Percentiles rank a stretch among this genome's conserved stretches.
These are phyloP conservation scores for Raphanus raphanistrum DNA, from an alignment of 345 rosid genomes.

Conservation along the genomic window DNA sequence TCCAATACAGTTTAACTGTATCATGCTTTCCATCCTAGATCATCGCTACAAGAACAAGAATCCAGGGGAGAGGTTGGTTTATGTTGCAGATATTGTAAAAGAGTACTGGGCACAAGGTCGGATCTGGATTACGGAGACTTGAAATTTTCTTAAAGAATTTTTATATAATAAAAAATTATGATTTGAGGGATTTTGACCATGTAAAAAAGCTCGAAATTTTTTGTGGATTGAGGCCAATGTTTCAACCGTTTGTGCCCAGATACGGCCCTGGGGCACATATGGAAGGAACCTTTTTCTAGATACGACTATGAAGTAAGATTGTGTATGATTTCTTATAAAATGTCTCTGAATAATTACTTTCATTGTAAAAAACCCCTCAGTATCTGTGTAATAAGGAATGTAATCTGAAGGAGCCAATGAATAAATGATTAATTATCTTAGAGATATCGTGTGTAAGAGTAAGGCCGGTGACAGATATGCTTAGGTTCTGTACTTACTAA, in stretches of 20 bases:
- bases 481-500: slow-evolving; percentile 34
- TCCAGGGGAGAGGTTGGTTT: slow-evolving; percentile 73
- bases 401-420: slow-evolving; percentile 88
- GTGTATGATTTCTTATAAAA: slow-evolving; percentile 4
- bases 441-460: slow-evolving; percentile 69
- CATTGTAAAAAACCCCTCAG: not conserved
- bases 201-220: too few species aligned
- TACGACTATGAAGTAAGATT: slow-evolving; percentile 86
- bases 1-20: too few species aligned
- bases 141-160: too few species aligned
- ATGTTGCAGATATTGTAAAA: slow-evolving; percentile 80
- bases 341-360: not conserved
- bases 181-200: too few species aligned
- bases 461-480: slow-evolving; percentile 72
- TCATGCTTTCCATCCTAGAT: slow-evolving; percentile 75
- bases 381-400: slow-evolving; percentile 58
- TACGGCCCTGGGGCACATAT: slow-evolving; percentile 38
- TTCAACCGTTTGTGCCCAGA: too few species aligned
- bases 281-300: slow-evolving; percentile 94
- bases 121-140: too few species aligned
- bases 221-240: too few species aligned
- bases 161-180: too few species aligned
- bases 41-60: slow-evolving; percentile 72
- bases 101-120: slow-evolving; percentile 66
- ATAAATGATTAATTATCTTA: slow-evolving; percentile 65